Evolutionary conservation across 257 asterid genomes (phyloP).

Genomic region (Petunia axillaris): DNA sequence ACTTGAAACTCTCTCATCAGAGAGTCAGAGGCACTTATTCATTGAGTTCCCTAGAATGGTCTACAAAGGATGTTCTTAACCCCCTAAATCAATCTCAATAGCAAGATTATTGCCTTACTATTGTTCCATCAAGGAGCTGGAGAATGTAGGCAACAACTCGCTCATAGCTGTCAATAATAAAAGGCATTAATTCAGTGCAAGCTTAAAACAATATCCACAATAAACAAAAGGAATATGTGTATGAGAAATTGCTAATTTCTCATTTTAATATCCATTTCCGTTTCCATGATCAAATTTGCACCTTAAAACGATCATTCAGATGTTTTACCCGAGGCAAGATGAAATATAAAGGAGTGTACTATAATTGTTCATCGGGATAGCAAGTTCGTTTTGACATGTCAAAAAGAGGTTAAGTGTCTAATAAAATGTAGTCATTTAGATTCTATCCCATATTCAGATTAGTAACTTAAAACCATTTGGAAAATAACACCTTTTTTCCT

Average conservation of each 20-base stretch:
- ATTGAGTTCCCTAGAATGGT: too few relatives aligned
- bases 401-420: background rate
- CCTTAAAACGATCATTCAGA: background rate
- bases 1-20: background rate
- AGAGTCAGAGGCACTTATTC: background rate
- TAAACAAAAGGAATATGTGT: background rate
- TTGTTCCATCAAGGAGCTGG: background rate
- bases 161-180: background rate
- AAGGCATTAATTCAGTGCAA: background rate
- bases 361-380: background rate
- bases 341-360: background rate
- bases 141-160: background rate
- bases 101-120: too few relatives aligned
- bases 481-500: background rate
- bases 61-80: too few relatives aligned
- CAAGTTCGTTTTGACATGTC: background rate
- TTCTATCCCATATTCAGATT: background rate
- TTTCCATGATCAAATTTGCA: background rate
- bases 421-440: slow-evolving; percentile 4
- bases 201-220: background rate
- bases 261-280: background rate
- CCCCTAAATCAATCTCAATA: too few relatives aligned
- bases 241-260: background rate
- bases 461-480: background rate
- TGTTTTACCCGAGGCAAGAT: background rate